phyloP scores from a whole-genome alignment of 805 yeast genomes.

The Sugiyamaella valdiviana region DNA sequence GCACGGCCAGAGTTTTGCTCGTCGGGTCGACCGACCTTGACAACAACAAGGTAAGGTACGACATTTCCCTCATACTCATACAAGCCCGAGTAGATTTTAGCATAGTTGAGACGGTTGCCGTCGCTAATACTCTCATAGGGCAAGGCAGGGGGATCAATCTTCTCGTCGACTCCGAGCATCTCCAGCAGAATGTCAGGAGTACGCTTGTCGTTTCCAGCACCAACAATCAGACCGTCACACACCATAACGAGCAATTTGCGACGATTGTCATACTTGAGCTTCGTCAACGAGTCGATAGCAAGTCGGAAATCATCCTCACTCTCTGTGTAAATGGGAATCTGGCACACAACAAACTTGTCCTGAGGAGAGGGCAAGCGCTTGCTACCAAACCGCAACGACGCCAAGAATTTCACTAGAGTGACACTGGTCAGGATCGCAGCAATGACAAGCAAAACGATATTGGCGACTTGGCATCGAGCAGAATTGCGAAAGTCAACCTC shows the following conservation, averaged over 20 bases:
- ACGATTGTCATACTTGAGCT: constrained; percentile 50
- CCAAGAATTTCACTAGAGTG: constrained; percentile 35
- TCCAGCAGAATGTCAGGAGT: constrained; percentile 52
- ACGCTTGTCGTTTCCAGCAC: constrained; percentile 51
- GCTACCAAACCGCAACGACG: constrained; percentile 35
- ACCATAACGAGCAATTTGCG: constrained; percentile 50
- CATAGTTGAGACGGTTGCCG: constrained; percentile 56
- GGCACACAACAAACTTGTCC: constrained; percentile 38
- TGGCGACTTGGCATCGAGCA: constrained; percentile 37
- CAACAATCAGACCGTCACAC: constrained; percentile 57
- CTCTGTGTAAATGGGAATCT: constrained; percentile 48
- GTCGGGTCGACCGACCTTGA: constrained; percentile 51
- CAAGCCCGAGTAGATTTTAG: constrained; percentile 56
- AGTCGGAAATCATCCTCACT: constrained; percentile 49
- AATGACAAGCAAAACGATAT: constrained; percentile 34
- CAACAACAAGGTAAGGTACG: constrained; percentile 48
- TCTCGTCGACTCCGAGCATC: constrained; percentile 39
- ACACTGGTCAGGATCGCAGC: constrained; percentile 35
- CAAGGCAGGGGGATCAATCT: constrained; percentile 45
- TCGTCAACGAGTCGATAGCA: constrained; percentile 53
- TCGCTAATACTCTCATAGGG: constrained; percentile 57
- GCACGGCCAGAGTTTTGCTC: constrained; percentile 40
- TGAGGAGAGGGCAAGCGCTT: constrained; percentile 34
- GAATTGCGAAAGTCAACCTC: constrained; percentile 34
- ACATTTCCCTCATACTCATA: constrained; percentile 50